Evolutionary conservation across 345 rosid species (phyloP).

Genomic region (Combretum micranthum): DNA sequence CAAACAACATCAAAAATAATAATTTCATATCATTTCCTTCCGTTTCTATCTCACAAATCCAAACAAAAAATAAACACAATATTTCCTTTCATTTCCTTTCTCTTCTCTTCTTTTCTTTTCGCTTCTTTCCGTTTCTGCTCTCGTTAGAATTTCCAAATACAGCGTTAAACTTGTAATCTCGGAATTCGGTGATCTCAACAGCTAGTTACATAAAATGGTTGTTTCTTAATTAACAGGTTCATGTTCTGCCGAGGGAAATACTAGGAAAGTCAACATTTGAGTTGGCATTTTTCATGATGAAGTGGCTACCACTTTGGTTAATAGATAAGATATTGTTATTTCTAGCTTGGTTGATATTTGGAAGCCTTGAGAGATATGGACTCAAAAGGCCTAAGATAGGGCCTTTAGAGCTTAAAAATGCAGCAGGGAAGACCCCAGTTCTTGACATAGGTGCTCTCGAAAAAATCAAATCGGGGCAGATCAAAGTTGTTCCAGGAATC

Average conservation of each 20-base stretch:
- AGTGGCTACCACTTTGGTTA: conserved; percentile 63
- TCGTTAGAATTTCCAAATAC: too few relatives aligned
- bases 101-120: too few relatives aligned
- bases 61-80: too few relatives aligned
- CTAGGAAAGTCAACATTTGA: conserved; percentile 68
- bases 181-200: not conserved
- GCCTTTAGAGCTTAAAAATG: conserved; percentile 58
- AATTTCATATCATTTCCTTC: too few relatives aligned
- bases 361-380: conserved; percentile 57
- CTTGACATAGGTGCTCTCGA: conserved; percentile 66
- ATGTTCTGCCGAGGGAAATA: conserved; percentile 76
- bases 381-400: conserved; percentile 56
- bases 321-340: conserved; percentile 57
- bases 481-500: conserved; percentile 69
- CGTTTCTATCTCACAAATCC: too few relatives aligned
- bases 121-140: too few relatives aligned
- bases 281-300: conserved; percentile 53
- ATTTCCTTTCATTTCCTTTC: too few relatives aligned
- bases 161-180: too few relatives aligned
- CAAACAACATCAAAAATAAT: too few relatives aligned
- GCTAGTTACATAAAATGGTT: not conserved
- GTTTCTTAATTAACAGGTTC: conserved; percentile 42
- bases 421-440: conserved; percentile 73
- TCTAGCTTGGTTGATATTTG: conserved; percentile 47
- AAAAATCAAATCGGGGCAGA: conserved; percentile 60